phyloP scores from a whole-genome alignment of 2,329 filamentous ascomycete genomes.

The Verticillium zaregamsianum region DNA sequence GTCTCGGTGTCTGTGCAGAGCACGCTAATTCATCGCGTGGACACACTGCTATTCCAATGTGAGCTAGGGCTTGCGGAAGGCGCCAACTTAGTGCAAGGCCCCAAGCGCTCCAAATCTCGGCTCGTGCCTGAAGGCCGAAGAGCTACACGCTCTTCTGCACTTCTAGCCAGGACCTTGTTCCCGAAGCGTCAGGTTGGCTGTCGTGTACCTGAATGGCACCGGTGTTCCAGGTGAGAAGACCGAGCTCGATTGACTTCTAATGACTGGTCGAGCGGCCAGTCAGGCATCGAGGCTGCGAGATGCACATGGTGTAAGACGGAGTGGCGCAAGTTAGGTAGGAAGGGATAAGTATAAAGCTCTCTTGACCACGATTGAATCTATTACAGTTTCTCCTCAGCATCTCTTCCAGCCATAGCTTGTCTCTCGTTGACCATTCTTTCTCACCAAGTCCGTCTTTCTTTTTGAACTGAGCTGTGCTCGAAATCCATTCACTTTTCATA shows the following conservation, averaged over 20 bases:
- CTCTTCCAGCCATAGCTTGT: not conserved
- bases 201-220: not conserved
- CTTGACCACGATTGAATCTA: not conserved
- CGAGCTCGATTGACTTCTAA: not conserved
- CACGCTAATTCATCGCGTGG: not conserved
- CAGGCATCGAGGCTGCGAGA: not conserved
- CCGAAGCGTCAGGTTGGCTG: not conserved
- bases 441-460: not conserved
- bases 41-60: not conserved
- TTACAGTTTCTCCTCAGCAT: not conserved
- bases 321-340: too few relatives aligned
- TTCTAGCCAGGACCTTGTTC: not conserved
- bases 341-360: too few relatives aligned
- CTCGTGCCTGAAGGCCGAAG: not conserved
- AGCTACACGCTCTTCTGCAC: not conserved
- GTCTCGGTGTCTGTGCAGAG: not conserved
- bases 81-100: not conserved
- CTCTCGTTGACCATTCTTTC: not conserved
- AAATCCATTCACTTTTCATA: not conserved
- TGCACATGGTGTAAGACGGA: not conserved
- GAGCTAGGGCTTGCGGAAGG: not conserved
- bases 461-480: not conserved
- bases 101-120: not conserved
- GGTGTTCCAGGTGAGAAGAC: not conserved
- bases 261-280: not conserved